Base-by-base conservation (phyloP, 495 filamentous ascomycete genomes). In the Elaphomyces granulatus region DNA sequence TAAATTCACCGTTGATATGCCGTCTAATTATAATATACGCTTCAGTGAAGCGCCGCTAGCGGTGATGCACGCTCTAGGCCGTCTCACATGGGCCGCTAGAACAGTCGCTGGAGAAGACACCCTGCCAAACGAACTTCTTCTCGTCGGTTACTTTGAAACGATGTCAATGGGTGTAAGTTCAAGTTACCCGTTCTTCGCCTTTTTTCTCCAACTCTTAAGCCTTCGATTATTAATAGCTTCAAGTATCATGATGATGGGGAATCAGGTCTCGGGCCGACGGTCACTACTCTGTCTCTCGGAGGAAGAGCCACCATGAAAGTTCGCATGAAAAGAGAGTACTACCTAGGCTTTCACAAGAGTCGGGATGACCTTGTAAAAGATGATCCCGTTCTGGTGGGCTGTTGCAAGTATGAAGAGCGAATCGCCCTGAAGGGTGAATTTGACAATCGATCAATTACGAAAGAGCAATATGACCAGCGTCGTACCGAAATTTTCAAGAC, bases 221-320 rank as follows among this genome's bases (percentile, higher is more conserved):
- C n/a, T n/a, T n/a, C n/a, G n/a, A n/a, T n/a, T n/a, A n/a, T n/a
- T n/a, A n/a, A n/a, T n/a, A 34, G 45, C 19, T 19, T 41, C 17
- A 51, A 90, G 77, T 85, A 73, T 42, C 87, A 94, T 40, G 85
- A 92, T 48, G 87, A 94, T 43, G 87, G 87, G 1, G 87, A 94
- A 53, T 58, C 52, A 0, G 71, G 73, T 0, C 66, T 93, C 1
- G 85, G 83, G 0, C 78, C 82, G 1, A 83, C 73, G 0, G 78
- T 93, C 18, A 78, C 80, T 0, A 79, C 83, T 0, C 58, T 88
- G 1, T 86, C 83, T 0, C 64, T 93, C 2, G 87, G 86, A 1
- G 71, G 69, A 0, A 66, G 69, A 1, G 75, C 81, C 0, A 59
- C 50, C 2, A 93, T 93, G 83, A 48, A 46, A 8, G 67, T 88